A percentile compares a stretch with the other conserved stretches of the same genome.
These are phyloP conservation scores for Arxiozyma telluris DNA, from an alignment of 1,139 yeast species.

Conservation along the genomic window DNA sequence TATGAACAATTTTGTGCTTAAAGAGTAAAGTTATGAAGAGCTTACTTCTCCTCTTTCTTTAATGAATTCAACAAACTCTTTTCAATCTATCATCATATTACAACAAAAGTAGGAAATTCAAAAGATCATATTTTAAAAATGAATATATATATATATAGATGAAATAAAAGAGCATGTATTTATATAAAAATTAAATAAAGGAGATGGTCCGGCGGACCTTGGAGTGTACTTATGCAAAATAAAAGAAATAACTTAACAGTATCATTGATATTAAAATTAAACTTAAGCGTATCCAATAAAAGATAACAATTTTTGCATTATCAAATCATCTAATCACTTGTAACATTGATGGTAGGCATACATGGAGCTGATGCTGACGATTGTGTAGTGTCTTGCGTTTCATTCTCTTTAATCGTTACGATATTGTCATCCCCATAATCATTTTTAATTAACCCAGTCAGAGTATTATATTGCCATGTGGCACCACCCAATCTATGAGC, in stretches of 20 bases:
- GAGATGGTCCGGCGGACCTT: too few relatives aligned
- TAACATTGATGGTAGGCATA: neutral
- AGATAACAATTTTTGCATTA: neutral
- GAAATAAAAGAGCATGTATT: too few relatives aligned
- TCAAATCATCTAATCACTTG: neutral
- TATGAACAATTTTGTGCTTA: too few relatives aligned
- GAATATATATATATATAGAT: too few relatives aligned
- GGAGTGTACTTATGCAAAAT: too few relatives aligned
- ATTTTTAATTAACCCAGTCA: conserved; percentile 12
- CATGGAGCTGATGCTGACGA: neutral
- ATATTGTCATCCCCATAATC: conserved; percentile 3
- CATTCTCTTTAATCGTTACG: neutral
- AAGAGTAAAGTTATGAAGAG: neutral
- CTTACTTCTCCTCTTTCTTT: neutral
- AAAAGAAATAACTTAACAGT: too few relatives aligned
- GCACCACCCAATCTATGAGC: conserved; percentile 17
- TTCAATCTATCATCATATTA: neutral
- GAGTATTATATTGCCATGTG: conserved; percentile 32
- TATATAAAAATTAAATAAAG: too few relatives aligned
- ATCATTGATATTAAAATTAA: neutral
- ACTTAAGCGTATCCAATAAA: too few relatives aligned
- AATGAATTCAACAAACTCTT: too few relatives aligned
- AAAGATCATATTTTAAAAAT: neutral
- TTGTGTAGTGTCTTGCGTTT: neutral
- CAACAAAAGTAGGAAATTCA: too few relatives aligned